Conservation (phyloP, 257 asterid species). For the Pogostemon cablin region DNA sequence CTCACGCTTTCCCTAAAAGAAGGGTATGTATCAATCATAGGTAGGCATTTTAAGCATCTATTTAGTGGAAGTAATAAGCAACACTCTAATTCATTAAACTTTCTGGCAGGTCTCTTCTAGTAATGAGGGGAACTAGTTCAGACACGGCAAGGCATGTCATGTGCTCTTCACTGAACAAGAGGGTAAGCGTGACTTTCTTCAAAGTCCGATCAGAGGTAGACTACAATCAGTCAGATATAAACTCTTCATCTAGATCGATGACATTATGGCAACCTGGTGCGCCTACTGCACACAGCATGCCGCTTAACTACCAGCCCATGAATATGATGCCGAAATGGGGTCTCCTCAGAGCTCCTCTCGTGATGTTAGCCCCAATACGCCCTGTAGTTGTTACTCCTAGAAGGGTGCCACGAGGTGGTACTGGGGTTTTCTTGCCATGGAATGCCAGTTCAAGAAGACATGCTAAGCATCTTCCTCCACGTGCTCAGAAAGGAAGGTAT, state of each 20-base stretch:
- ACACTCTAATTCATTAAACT: conserved; percentile 2
- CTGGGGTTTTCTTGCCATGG: conserved; percentile 95
- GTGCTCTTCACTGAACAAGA: conserved; percentile 84
- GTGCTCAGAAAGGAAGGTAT: conserved; percentile 76
- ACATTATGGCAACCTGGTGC: conserved; percentile 79
- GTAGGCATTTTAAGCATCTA: neutral
- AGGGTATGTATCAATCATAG: conserved; percentile 63
- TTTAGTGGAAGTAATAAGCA: conserved; percentile 2
- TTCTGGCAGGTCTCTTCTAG: conserved; percentile 71
- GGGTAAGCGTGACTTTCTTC: conserved; percentile 84
- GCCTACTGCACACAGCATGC: conserved; percentile 48
- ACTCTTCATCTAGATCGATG: conserved; percentile 52
- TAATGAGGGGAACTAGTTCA: conserved; percentile 94
- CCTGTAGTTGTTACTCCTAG: conserved; percentile 59
- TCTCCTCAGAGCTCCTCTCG: conserved; percentile 62
- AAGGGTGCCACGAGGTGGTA: conserved; percentile 73
- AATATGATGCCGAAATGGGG: conserved; percentile 77
- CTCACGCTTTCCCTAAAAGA: conserved; percentile 78
- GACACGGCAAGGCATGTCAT: conserved; percentile 91
- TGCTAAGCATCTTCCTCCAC: conserved; percentile 83
- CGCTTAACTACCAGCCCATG: conserved; percentile 48
- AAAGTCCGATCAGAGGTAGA: conserved; percentile 60
- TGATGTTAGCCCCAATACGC: conserved; percentile 70
- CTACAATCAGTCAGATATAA: conserved; percentile 36
- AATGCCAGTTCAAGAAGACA: conserved; percentile 62